These are phyloP conservation scores for Nemania abortiva DNA, from an alignment of 2,329 filamentous ascomycete species.

Conservation along the genomic window DNA sequence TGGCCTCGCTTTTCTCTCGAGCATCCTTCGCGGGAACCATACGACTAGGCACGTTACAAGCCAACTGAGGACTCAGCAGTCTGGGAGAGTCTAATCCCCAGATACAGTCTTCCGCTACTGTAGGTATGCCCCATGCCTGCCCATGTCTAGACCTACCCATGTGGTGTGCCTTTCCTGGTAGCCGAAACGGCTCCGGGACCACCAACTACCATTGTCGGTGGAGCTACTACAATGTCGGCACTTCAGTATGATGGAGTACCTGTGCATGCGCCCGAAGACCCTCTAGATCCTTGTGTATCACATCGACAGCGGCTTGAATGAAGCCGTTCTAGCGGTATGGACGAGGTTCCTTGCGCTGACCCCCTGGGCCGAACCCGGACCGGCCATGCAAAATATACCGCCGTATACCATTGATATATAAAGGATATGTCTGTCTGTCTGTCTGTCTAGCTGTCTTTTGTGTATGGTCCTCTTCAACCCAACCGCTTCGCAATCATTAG, in stretches of 20 bases:
- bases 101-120: no score
- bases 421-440: neutral
- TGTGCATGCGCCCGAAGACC: neutral
- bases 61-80: no score
- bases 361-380: slow-evolving; percentile 21
- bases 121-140: no score
- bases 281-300: neutral
- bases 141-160: no score
- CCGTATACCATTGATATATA: slow-evolving; percentile 15
- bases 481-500: neutral
- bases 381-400: neutral
- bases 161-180: slow-evolving; percentile 9
- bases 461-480: neutral
- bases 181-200: slow-evolving; percentile 37
- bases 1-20: no score
- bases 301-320: neutral
- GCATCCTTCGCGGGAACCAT: no score
- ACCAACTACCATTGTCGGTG: neutral
- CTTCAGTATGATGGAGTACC: neutral
- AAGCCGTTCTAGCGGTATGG: neutral
- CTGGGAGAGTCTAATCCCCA: no score
- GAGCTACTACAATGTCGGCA: neutral
- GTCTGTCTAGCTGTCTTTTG: neutral
- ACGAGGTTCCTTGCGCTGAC: neutral
- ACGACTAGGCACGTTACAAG: no score